A percentile compares a stretch with the other conserved stretches of the same genome.
phyloP scores from a whole-genome alignment of 2,329 filamentous ascomycete genomes.

The Exophiala phaeomuriformis region DNA sequence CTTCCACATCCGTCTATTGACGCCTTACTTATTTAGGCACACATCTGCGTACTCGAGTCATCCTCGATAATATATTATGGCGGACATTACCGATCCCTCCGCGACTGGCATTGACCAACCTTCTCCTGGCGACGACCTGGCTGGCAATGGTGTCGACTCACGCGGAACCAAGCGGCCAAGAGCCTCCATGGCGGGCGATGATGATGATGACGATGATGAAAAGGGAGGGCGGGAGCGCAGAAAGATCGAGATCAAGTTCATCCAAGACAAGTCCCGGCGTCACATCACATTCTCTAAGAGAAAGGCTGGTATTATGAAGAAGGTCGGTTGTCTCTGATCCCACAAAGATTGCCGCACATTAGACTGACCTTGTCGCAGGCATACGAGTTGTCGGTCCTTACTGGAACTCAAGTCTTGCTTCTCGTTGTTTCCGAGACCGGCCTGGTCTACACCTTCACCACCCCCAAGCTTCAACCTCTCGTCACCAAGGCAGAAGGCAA shows the following conservation, averaged over 20 bases:
- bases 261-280: conserved; percentile 97
- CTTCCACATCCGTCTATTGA: conserved; percentile 25
- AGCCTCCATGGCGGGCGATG: conserved; percentile 68
- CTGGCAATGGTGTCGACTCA: conserved; percentile 65
- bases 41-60: conserved; percentile 13
- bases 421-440: conserved; percentile 96
- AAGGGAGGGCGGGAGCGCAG: conserved; percentile 95
- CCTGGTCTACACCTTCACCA: conserved; percentile 96
- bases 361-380: conserved; percentile 51
- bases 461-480: conserved; percentile 93
- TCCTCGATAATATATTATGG: conserved; percentile 48
- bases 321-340: conserved; percentile 57
- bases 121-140: conserved; percentile 61
- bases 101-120: conserved; percentile 59
- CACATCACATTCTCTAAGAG: conserved; percentile 99
- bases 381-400: conserved; percentile 94
- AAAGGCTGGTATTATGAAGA: conserved; percentile 99
- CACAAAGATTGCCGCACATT: conserved; percentile 6
- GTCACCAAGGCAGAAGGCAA: conserved; percentile 98
- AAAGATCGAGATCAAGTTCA: conserved; percentile 99
- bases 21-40: conserved; percentile 25
- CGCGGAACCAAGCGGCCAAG: conserved; percentile 87
- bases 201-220: conserved; percentile 95
- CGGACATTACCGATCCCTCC: conserved; percentile 72
- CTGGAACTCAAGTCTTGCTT: conserved; percentile 91